Base-by-base conservation (phyloP, 1,139 yeast genomes). In the Taiozyma sp. region DNA sequence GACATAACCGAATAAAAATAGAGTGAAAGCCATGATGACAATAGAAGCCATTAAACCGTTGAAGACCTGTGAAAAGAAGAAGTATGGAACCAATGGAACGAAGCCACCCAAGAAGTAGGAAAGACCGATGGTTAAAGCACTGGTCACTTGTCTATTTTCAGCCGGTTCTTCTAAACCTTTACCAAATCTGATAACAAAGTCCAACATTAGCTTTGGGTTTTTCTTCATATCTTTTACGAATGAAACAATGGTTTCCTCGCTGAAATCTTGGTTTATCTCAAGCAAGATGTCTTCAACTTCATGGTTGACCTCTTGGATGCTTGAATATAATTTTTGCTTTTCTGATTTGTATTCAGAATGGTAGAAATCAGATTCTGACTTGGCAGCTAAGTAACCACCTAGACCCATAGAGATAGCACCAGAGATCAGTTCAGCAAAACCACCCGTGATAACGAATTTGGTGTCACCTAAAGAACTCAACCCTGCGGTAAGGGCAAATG, bases 391-490 rank as follows among this genome's bases (percentile, higher is more conserved):
- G 65, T 77, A 87, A 19, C 95, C 95, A 54, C 95, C 95, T 53
- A 87, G 77, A 4, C 95, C 95, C 95, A 87, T 87, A 27, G 92
- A 85, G 43, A 87, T 86, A 44, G 93, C 89, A 44, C 95, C 95
- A 5, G 90, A 83, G 5, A 87, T 88, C 62, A 87, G 74, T 68
- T 87, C 95, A 4, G 93, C 93, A 80, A 87, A 80, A 41, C 93
- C 95, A 75, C 93, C 95, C 24, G 93, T 85, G 50, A 87, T 85
- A 41, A 87, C 95, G 62, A 87, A 73, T 64, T 77, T 82, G 16
- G 91, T 73, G 63, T 84, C 86, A 52, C 95, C 95, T 52, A 87
- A 73, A 1, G 91, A 84, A 1, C 91, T 84, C 53, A 87, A 74
- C 44, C 93, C 95, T 0, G 95, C 93, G 6, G 93, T 87, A 59